A percentile compares a stretch with the other conserved stretches of the same genome.
Evolutionary conservation across 257 asterid species (phyloP).

Genomic region (Solanum neorickii): DNA sequence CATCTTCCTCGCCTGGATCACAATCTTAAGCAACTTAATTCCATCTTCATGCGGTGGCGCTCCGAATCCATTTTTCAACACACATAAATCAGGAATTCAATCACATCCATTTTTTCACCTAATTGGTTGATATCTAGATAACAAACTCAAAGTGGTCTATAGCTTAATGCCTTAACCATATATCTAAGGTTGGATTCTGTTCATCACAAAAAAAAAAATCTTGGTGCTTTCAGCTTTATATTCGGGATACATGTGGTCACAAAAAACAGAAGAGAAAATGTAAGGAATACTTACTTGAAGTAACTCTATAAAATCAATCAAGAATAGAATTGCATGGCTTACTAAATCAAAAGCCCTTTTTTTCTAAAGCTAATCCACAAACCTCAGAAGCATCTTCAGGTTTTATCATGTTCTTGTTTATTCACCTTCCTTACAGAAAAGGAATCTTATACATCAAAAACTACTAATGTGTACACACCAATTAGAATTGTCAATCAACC

Average conservation of each 20-base stretch:
- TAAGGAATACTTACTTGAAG: background rate
- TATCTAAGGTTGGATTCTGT: background rate
- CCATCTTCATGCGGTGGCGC: background rate
- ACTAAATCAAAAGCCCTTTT: background rate
- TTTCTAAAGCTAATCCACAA: background rate
- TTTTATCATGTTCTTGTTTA: background rate
- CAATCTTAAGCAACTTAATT: background rate
- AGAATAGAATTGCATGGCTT: background rate
- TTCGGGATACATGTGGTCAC: background rate
- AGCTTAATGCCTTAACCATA: background rate
- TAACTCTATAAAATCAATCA: background rate
- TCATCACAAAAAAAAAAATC: background rate
- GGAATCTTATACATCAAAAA: background rate
- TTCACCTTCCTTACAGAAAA: background rate
- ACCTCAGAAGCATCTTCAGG: background rate
- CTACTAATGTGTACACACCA: background rate
- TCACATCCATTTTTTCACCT: background rate
- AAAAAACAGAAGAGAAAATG: background rate
- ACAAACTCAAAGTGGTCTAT: background rate
- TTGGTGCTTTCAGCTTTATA: background rate
- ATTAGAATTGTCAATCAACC: background rate
- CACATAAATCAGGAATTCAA: background rate
- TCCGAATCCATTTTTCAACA: background rate
- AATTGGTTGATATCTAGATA: background rate
- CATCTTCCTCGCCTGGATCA: background rate